phyloP scores from a whole-genome alignment of 1,284 basidiomycete genomes.

The Heterobasidion parviporum region DNA sequence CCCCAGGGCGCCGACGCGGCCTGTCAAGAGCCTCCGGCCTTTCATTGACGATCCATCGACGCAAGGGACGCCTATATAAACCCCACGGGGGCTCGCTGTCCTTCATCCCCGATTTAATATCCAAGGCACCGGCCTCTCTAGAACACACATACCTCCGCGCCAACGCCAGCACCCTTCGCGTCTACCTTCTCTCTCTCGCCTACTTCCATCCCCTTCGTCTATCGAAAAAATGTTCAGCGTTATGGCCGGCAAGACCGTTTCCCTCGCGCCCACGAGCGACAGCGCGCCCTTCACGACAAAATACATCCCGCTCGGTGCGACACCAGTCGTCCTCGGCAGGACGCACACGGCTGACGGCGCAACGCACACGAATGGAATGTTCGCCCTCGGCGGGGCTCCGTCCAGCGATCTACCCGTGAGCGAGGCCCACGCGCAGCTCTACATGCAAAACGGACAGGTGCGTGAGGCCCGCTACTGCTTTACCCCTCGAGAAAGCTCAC shows the following conservation, averaged over 20 bases:
- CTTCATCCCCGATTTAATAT: no score
- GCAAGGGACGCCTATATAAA: no score
- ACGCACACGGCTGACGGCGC: neutral
- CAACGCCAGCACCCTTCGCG: no score
- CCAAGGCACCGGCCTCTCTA: no score
- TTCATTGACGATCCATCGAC: no score
- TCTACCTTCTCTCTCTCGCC: no score
- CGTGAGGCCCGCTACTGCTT: neutral
- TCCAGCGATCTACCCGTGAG: neutral
- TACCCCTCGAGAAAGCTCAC: neutral
- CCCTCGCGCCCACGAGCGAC: neutral
- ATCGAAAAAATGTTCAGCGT: neutral
- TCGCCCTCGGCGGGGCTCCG: neutral
- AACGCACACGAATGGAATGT: neutral
- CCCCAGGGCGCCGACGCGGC: no score
- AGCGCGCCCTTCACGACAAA: neutral
- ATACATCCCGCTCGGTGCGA: neutral
- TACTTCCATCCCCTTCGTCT: neutral
- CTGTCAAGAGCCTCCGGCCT: no score
- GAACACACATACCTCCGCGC: no score
- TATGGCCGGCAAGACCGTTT: neutral
- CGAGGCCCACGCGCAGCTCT: neutral
- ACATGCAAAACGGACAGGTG: neutral
- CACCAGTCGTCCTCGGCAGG: neutral
- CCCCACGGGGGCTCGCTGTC: no score